Conservation (phyloP, 495 filamentous ascomycete species). For the Thermothielavioides terrestris region DNA sequence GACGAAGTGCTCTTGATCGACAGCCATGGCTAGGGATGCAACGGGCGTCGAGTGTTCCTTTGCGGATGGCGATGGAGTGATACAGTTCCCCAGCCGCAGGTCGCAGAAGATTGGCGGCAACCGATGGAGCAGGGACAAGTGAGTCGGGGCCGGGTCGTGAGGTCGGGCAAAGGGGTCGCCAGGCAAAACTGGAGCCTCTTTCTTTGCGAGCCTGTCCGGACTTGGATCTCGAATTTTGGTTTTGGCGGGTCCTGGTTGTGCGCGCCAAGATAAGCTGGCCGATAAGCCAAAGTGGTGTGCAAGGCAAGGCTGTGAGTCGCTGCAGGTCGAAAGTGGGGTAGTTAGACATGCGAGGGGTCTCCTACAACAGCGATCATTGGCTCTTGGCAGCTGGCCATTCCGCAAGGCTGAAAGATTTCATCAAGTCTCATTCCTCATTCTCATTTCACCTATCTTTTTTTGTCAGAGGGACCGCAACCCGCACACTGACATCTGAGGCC, state of each 20-base stretch:
- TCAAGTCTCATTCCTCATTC: slow-evolving; percentile 6
- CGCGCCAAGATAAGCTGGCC: slow-evolving; percentile 31
- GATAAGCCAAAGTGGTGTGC: slow-evolving; percentile 20
- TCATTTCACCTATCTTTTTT: not conserved
- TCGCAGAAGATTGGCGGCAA: slow-evolving; percentile 17
- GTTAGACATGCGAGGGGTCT: no score
- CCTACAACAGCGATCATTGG: no score
- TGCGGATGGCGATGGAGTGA: slow-evolving; percentile 11
- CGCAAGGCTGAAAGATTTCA: slow-evolving; percentile 25
- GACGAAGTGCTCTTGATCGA: slow-evolving; percentile 69
- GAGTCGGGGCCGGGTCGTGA: slow-evolving; percentile 14
- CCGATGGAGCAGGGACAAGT: slow-evolving; percentile 14
- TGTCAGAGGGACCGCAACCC: no score
- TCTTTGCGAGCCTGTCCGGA: slow-evolving; percentile 10
- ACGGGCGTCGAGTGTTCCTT: slow-evolving; percentile 13
- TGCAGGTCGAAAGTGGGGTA: no score
- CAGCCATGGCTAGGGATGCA: slow-evolving; percentile 60
- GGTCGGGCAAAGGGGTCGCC: slow-evolving; percentile 16
- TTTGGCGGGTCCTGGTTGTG: slow-evolving; percentile 32
- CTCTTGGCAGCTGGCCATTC: not conserved
- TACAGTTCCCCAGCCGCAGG: not conserved
- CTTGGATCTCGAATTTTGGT: slow-evolving; percentile 28
- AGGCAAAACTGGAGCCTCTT: slow-evolving; percentile 7
- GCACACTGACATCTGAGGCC: no score
- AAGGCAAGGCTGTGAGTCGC: slow-evolving; percentile 8